phyloP scores from a whole-genome alignment of 2,329 filamentous ascomycete species.

The Exophiala lecanii-corni region DNA sequence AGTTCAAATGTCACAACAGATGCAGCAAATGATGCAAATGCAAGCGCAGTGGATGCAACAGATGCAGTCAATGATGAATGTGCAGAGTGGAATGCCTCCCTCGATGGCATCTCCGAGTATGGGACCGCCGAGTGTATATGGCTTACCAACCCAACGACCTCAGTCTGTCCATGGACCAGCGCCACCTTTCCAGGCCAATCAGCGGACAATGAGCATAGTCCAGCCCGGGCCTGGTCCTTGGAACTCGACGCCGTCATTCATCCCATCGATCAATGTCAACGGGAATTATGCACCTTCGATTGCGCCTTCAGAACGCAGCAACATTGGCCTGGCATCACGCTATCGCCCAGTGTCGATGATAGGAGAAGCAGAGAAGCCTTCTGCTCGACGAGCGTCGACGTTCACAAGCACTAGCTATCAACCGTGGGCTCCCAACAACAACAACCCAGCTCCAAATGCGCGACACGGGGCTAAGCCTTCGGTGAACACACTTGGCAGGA shows the following conservation, averaged over 20 bases:
- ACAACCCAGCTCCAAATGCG: conserved; percentile 16
- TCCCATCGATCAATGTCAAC: conserved; percentile 26
- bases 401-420: conserved; percentile 33
- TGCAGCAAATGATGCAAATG: conserved; percentile 87
- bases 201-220: conserved; percentile 79
- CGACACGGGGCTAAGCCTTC: conserved; percentile 27
- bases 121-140: conserved; percentile 2
- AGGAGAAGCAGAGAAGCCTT: conserved; percentile 18
- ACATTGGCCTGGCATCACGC: conserved; percentile 79
- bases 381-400: conserved; percentile 30
- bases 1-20: conserved; percentile 75
- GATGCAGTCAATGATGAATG: conserved; percentile 59
- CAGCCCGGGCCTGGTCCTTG: conserved; percentile 53
- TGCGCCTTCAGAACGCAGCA: conserved; percentile 92
- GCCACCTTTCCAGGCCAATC: conserved; percentile 33
- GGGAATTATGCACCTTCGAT: conserved; percentile 77
- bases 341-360: conserved; percentile 83
- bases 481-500: conserved; percentile 27
- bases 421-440: conserved; percentile 33
- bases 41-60: conserved; percentile 89
- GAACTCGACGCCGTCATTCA: conserved; percentile 34
- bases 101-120: conserved; percentile 7
- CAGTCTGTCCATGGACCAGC: conserved; percentile 19
- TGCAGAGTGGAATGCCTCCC: conserved; percentile 26
- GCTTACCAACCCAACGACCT: conserved; percentile 9